phyloP scores from a whole-genome alignment of 176 grass and related monocot genomes.

The Carex kokanica region DNA sequence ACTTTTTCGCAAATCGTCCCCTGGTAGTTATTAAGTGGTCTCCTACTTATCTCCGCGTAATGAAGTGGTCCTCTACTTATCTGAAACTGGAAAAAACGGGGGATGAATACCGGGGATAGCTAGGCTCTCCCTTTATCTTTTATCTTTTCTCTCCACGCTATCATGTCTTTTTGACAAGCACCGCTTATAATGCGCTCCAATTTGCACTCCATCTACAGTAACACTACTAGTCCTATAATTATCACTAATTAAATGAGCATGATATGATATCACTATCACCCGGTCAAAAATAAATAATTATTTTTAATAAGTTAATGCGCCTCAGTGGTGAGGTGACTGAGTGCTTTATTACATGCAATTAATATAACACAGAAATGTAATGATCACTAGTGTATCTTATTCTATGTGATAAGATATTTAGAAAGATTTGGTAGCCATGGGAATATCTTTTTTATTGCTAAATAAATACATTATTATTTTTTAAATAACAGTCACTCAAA shows the following conservation, averaged over 20 bases:
- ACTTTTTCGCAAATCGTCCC: too few species aligned
- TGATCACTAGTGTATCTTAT: not conserved
- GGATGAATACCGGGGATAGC: too few species aligned
- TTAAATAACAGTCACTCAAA: not conserved
- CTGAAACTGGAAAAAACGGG: too few species aligned
- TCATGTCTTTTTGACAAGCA: slow-evolving; percentile 10
- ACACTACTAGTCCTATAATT: not conserved
- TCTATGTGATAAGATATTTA: slow-evolving; percentile 8
- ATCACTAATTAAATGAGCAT: not conserved
- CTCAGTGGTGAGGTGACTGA: not conserved
- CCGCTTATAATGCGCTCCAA: not conserved
- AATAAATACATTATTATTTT: not conserved
- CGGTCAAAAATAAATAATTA: not conserved
- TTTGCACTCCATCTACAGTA: not conserved
- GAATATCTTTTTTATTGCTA: not conserved
- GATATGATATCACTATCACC: too few species aligned
- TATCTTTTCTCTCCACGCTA: not conserved
- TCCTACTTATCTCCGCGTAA: too few species aligned
- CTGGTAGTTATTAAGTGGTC: too few species aligned
- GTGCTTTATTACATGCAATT: not conserved
- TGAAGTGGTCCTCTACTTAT: too few species aligned
- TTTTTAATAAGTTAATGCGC: not conserved
- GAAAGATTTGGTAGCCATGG: not conserved
- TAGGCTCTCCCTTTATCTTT: too few species aligned
- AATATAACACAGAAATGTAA: not conserved